Percentiles rank a stretch among this genome's conserved stretches.
Evolutionary conservation across 352 stramenopile genomes (phyloP).

Genomic region (Saprolegnia diclina): DNA sequence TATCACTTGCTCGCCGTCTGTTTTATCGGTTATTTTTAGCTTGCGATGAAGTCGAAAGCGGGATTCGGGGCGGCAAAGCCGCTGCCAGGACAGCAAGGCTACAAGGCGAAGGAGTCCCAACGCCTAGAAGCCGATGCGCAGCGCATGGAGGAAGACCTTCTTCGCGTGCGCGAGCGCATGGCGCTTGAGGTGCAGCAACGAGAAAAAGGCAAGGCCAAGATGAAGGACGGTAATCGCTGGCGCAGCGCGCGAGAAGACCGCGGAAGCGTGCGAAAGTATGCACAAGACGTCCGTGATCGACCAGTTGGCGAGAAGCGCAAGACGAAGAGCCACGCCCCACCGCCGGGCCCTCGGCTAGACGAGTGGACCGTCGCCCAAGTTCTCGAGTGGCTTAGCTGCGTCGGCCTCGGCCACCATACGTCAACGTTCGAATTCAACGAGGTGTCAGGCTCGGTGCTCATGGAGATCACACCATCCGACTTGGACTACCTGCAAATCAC

Average conservation of each 20-base stretch:
- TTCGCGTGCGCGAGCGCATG: slow-evolving; percentile 51
- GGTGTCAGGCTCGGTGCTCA: slow-evolving; percentile 45
- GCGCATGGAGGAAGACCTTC: slow-evolving; percentile 60
- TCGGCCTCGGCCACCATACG: slow-evolving; percentile 60
- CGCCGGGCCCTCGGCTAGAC: slow-evolving; percentile 25
- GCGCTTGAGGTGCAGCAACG: slow-evolving; percentile 59
- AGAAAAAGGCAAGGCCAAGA: slow-evolving; percentile 45
- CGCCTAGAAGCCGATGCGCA: slow-evolving; percentile 67
- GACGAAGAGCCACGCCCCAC: slow-evolving; percentile 17
- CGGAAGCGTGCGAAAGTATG: slow-evolving; percentile 67
- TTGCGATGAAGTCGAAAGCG: not conserved
- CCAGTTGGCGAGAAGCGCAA: slow-evolving; percentile 17
- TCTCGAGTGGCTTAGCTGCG: slow-evolving; percentile 50
- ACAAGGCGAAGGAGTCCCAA: slow-evolving; percentile 28
- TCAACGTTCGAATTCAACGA: slow-evolving; percentile 74
- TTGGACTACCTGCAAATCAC: slow-evolving; percentile 46
- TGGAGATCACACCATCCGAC: slow-evolving; percentile 43
- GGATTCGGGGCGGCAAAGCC: slow-evolving; percentile 25
- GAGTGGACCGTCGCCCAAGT: slow-evolving; percentile 55
- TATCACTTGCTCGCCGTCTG: not conserved
- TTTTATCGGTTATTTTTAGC: slow-evolving; percentile 12
- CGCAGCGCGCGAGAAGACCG: slow-evolving; percentile 66
- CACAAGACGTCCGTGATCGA: slow-evolving; percentile 39
- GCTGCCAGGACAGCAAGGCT: slow-evolving; percentile 25
- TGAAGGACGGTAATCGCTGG: slow-evolving; percentile 65